These are phyloP conservation scores for Ceratobasidium sp. DNA, from an alignment of 1,284 basidiomycete species.

Conservation along the genomic window DNA sequence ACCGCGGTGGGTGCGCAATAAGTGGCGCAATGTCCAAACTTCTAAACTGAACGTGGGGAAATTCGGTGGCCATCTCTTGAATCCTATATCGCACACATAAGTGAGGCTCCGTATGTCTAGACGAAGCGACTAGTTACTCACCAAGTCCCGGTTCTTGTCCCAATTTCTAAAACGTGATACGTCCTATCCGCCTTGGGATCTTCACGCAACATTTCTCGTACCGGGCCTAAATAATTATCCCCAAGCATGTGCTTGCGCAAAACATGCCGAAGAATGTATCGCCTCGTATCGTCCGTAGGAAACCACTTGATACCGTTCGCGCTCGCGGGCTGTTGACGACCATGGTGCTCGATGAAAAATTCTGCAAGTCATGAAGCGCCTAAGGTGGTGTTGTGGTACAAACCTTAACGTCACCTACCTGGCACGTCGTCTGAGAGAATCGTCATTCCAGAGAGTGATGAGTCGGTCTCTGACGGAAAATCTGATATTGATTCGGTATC, in stretches of 20 bases:
- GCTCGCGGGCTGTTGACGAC: conserved; percentile 12
- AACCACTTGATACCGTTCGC: conserved; percentile 1
- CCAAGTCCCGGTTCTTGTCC: conserved; percentile 24
- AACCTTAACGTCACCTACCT: not conserved
- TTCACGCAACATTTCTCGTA: not conserved
- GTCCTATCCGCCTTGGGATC: not conserved
- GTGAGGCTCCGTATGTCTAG: not conserved
- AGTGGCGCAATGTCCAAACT: conserved; percentile 7
- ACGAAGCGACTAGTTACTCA: not conserved
- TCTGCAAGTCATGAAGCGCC: not conserved
- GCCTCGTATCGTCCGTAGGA: conserved; percentile 21
- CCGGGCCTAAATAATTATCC: not conserved
- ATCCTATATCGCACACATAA: not conserved
- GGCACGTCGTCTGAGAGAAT: not conserved
- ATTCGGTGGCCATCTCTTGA: conserved; percentile 12
- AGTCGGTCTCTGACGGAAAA: not conserved
- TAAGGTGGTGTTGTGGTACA: not conserved
- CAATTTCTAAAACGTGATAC: conserved; percentile 12
- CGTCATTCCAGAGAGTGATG: not conserved
- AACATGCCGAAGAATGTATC: conserved; percentile 9
- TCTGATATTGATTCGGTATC: not conserved
- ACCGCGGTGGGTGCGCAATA: not conserved
- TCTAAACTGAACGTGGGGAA: conserved; percentile 13
- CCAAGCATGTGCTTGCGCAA: not conserved
- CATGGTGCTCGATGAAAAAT: conserved; percentile 21